Evolutionary conservation across 2,329 filamentous ascomycete genomes (phyloP).

Genomic region (Tolypocladium cylindrosporum): DNA sequence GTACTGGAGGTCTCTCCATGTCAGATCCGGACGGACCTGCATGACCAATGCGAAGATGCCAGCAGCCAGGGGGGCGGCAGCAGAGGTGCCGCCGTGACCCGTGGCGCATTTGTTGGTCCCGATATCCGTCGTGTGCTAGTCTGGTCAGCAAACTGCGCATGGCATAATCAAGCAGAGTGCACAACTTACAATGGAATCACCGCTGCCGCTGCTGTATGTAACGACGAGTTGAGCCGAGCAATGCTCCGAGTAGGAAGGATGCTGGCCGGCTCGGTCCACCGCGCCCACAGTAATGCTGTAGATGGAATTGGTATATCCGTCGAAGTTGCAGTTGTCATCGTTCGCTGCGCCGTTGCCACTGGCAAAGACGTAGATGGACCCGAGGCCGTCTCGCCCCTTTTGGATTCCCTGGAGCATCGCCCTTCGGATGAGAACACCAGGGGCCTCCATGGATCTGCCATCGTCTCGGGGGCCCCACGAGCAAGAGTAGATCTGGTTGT

Average conservation of each 20-base stretch:
- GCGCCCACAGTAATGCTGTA: conserved; percentile 97
- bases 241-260: conserved; percentile 92
- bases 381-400: conserved; percentile 70
- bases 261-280: conserved; percentile 75
- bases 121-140: conserved; percentile 83
- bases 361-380: conserved; percentile 93
- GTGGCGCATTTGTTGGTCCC: conserved; percentile 69
- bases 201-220: conserved; percentile 86
- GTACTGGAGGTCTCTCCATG: conserved; percentile 93
- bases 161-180: not conserved
- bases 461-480: conserved; percentile 97
- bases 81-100: conserved; percentile 89
- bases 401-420: conserved; percentile 92
- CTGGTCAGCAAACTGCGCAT: conserved; percentile 1
- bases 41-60: conserved; percentile 87
- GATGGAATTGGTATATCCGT: conserved; percentile 98
- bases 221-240: conserved; percentile 94
- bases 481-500: conserved; percentile 96
- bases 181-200: conserved; percentile 63
- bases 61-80: conserved; percentile 84
- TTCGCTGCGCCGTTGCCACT: conserved; percentile 78
- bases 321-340: conserved; percentile 98
- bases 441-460: conserved; percentile 86
- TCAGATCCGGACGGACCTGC: conserved; percentile 73
- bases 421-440: conserved; percentile 74